Percentiles rank a stretch among this genome's conserved stretches.
These are phyloP conservation scores for Crithidia expoeki DNA, from an alignment of 208 protist species.

Conservation along the genomic window DNA sequence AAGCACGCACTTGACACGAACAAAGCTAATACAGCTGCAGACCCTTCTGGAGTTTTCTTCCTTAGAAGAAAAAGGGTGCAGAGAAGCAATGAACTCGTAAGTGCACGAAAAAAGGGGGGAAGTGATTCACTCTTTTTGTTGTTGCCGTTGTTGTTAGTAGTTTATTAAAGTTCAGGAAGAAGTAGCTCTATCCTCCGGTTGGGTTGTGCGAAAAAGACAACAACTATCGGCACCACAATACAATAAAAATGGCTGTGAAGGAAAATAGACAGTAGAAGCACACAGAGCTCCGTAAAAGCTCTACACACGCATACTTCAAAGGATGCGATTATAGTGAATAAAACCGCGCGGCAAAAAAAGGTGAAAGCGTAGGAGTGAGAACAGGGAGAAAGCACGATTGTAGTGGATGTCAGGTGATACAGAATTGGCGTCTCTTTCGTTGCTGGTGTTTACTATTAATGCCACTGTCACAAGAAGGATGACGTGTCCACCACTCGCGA, in stretches of 20 bases:
- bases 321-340: not conserved
- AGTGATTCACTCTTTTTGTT: not conserved
- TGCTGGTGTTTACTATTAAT: no score
- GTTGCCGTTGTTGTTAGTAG: no score
- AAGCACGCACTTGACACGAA: not conserved
- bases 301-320: not conserved
- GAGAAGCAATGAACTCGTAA: not conserved
- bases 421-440: no score
- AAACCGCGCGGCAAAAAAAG: not conserved
- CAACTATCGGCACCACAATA: not conserved
- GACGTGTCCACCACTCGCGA: no score
- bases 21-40: not conserved
- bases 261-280: not conserved
- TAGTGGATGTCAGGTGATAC: no score
- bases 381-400: no score
- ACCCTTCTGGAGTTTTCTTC: no score
- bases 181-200: not conserved
- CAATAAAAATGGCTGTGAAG: not conserved
- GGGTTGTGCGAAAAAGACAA: not conserved
- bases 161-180: not conserved
- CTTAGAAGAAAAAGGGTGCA: not conserved
- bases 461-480: no score
- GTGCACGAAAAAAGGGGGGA: not conserved
- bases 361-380: conserved; percentile 1
- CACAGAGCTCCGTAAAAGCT: not conserved